These are phyloP conservation scores for Striga asiatica DNA, from an alignment of 257 asterid genomes.

Conservation along the genomic window DNA sequence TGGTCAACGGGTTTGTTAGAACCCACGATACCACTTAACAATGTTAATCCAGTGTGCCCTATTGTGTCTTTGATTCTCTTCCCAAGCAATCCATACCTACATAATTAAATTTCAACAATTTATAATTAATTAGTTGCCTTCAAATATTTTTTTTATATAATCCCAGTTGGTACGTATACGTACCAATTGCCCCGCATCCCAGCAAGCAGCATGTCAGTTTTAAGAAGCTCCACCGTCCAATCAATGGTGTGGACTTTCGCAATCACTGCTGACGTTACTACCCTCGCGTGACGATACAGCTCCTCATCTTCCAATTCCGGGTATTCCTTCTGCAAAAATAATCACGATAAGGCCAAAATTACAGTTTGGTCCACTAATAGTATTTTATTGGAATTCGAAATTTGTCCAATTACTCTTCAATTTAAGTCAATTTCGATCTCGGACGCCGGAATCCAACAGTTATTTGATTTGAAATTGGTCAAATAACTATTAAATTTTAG, in stretches of 20 bases:
- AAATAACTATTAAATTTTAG: too few relatives aligned
- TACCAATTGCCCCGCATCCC: slow-evolving; percentile 51
- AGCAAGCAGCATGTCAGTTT: slow-evolving; percentile 34
- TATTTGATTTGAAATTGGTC: too few relatives aligned
- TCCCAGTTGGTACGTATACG: too few relatives aligned
- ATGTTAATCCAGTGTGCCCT: slow-evolving; percentile 31
- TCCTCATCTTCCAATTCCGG: slow-evolving; percentile 32
- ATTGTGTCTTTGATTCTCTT: slow-evolving; percentile 43
- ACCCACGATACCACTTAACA: slow-evolving; percentile 49
- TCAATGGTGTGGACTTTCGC: slow-evolving; percentile 72
- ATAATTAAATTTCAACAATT: not conserved
- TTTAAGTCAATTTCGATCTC: too few relatives aligned
- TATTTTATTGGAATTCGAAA: too few relatives aligned
- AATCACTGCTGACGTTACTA: slow-evolving; percentile 53
- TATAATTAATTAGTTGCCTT: too few relatives aligned
- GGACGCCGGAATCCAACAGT: too few relatives aligned
- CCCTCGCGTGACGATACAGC: slow-evolving; percentile 40
- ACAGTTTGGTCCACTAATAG: too few relatives aligned
- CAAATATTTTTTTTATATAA: too few relatives aligned
- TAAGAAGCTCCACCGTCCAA: slow-evolving; percentile 67
- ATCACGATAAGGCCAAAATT: too few relatives aligned
- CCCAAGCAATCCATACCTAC: slow-evolving; percentile 58
- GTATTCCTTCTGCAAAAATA: slow-evolving; percentile 30
- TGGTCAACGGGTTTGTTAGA: slow-evolving; percentile 31
- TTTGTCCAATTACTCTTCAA: too few relatives aligned